phyloP scores from a whole-genome alignment of 345 rosid genomes.

The Salix udensis region DNA sequence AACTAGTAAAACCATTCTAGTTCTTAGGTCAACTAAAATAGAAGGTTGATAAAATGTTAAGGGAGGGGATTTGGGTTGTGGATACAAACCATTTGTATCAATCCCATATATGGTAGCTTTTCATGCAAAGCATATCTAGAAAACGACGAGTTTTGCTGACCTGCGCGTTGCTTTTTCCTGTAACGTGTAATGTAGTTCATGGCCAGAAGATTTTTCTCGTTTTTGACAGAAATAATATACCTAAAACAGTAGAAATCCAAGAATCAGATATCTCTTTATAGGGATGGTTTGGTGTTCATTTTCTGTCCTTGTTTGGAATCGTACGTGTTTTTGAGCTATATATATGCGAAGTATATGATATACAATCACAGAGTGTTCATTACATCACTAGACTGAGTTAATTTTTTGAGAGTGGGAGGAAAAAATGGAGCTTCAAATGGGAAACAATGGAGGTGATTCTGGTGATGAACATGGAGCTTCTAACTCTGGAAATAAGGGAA shows the following conservation, averaged over 20 bases:
- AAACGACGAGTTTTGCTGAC: neutral
- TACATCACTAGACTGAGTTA: neutral
- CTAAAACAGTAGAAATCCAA: neutral
- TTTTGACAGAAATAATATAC: neutral
- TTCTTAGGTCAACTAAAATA: too few relatives aligned
- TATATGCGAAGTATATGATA: neutral
- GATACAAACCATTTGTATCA: neutral
- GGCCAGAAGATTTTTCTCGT: neutral
- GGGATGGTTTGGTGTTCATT: constrained; percentile 17
- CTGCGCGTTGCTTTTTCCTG: neutral
- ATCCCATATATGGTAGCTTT: constrained; percentile 12
- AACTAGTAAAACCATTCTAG: too few relatives aligned
- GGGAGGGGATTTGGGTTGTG: neutral
- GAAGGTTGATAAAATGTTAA: too few relatives aligned
- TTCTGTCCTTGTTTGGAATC: constrained; percentile 10
- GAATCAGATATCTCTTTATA: constrained; percentile 12
- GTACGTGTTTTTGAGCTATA: neutral
- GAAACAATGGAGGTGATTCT: constrained; percentile 28
- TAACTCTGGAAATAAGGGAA: constrained; percentile 11
- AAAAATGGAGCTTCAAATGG: constrained; percentile 22
- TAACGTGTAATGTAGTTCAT: constrained; percentile 3
- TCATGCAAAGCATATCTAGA: neutral
- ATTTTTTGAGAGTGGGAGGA: neutral
- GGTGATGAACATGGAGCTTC: constrained; percentile 37
- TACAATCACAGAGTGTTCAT: neutral